phyloP scores from a whole-genome alignment of 2,329 filamentous ascomycete genomes.

The Stemphylium beticola region DNA sequence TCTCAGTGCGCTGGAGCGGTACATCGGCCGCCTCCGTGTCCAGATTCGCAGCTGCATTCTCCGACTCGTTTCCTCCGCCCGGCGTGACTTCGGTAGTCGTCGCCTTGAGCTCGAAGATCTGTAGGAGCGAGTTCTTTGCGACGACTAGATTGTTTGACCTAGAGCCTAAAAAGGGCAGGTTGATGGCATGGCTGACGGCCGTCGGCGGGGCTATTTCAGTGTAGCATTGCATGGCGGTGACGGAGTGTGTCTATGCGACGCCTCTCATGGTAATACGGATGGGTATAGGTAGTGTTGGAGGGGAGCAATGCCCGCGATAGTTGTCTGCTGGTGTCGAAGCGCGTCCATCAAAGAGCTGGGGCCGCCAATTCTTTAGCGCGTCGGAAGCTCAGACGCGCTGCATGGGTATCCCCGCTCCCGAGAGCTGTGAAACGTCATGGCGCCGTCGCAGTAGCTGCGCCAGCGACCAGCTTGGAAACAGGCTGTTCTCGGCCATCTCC shows the following conservation, averaged over 20 bases:
- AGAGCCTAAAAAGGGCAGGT: slow-evolving; percentile 76
- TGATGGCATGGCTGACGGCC: slow-evolving; percentile 87
- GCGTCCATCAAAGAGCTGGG: slow-evolving; percentile 26
- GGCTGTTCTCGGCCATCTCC: background rate
- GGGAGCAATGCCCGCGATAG: slow-evolving; percentile 10
- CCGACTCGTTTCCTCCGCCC: slow-evolving; percentile 51
- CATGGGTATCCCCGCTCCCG: slow-evolving; percentile 12
- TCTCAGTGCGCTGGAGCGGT: slow-evolving; percentile 64
- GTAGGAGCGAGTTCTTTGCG: slow-evolving; percentile 89
- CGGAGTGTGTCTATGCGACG: background rate
- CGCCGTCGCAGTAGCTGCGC: background rate
- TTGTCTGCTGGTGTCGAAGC: slow-evolving; percentile 19
- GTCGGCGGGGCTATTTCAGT: slow-evolving; percentile 93
- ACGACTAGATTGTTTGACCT: slow-evolving; percentile 84
- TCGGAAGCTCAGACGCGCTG: slow-evolving; percentile 13
- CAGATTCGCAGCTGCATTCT: slow-evolving; percentile 38
- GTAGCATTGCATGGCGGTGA: slow-evolving; percentile 85
- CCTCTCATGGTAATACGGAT: slow-evolving; percentile 26
- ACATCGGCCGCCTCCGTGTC: slow-evolving; percentile 60
- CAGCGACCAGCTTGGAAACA: slow-evolving; percentile 1
- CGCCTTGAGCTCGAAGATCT: slow-evolving; percentile 80
- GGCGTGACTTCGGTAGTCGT: slow-evolving; percentile 65
- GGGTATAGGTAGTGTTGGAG: background rate
- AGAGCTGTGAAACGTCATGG: slow-evolving; percentile 17
- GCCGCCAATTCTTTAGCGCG: slow-evolving; percentile 11